These are phyloP conservation scores for Beauveria rudraprayagi DNA, from an alignment of 2,329 filamentous ascomycete species.

Conservation along the genomic window DNA sequence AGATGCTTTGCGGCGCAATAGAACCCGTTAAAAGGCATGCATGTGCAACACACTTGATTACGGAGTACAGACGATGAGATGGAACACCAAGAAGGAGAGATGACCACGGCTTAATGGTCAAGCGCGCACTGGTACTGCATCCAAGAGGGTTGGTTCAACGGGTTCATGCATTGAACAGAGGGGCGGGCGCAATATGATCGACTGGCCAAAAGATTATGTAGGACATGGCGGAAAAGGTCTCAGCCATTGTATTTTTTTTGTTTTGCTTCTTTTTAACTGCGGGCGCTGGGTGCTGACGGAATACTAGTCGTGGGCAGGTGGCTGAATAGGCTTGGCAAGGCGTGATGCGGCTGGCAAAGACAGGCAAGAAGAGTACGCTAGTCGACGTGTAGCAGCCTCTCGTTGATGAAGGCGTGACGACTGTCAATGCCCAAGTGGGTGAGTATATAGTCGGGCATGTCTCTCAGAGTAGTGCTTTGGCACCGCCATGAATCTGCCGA, in stretches of 20 bases:
- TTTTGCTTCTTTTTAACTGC: conserved; percentile 5
- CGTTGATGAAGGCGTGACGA: neutral
- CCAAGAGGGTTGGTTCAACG: neutral
- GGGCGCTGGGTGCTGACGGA: neutral
- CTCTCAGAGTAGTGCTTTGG: neutral
- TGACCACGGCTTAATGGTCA: too few species aligned
- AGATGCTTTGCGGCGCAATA: neutral
- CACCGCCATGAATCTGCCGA: neutral
- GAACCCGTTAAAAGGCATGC: neutral
- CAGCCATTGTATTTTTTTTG: conserved; percentile 3
- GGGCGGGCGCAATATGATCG: neutral
- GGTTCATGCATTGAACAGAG: neutral
- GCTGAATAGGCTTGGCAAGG: conserved; percentile 1
- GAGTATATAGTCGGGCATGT: conserved; percentile 7
- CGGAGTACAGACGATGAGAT: neutral
- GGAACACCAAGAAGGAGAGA: neutral
- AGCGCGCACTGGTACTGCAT: neutral
- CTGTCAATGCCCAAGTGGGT: neutral
- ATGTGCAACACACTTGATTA: neutral
- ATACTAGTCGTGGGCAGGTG: neutral
- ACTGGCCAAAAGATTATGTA: neutral
- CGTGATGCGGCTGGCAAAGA: neutral
- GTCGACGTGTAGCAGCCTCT: conserved; percentile 6
- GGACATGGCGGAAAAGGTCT: neutral
- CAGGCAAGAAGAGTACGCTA: neutral